phyloP scores from a whole-genome alignment of 2,329 filamentous ascomycete genomes.

The Fusarium piperis region DNA sequence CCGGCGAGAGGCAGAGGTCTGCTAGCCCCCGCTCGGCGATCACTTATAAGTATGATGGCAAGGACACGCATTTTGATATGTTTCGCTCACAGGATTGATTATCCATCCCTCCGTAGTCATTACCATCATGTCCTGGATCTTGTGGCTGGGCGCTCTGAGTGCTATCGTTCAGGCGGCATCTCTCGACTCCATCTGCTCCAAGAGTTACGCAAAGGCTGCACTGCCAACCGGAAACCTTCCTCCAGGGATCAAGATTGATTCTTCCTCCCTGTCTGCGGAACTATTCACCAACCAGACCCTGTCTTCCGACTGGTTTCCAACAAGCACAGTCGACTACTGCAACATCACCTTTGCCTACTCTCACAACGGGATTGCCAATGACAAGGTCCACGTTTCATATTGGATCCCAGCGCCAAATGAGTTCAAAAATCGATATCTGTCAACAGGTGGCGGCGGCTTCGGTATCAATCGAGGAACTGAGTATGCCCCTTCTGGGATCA shows the following conservation, averaged over 20 bases:
- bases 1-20: neutral
- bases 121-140: neutral
- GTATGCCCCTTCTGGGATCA: constrained; percentile 48
- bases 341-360: constrained; percentile 50
- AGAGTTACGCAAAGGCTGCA: neutral
- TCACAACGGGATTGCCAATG: constrained; percentile 45
- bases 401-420: constrained; percentile 47
- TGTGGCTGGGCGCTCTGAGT: neutral
- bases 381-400: constrained; percentile 46
- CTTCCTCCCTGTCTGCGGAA: neutral
- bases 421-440: constrained; percentile 58
- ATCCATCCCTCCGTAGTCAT: neutral
- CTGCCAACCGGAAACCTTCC: neutral
- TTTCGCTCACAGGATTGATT: neutral
- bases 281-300: neutral
- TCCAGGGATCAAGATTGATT: neutral
- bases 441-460: constrained; percentile 56
- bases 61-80: neutral
- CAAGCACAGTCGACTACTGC: constrained; percentile 41
- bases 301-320: constrained; percentile 3
- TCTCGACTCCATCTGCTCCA: constrained; percentile 8
- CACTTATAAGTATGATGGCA: neutral
- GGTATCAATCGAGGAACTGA: constrained; percentile 13
- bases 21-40: neutral
- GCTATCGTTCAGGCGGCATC: neutral